Evolutionary conservation across 1,284 basidiomycete species (phyloP).

Genomic region (Cryptococcus sp.): DNA sequence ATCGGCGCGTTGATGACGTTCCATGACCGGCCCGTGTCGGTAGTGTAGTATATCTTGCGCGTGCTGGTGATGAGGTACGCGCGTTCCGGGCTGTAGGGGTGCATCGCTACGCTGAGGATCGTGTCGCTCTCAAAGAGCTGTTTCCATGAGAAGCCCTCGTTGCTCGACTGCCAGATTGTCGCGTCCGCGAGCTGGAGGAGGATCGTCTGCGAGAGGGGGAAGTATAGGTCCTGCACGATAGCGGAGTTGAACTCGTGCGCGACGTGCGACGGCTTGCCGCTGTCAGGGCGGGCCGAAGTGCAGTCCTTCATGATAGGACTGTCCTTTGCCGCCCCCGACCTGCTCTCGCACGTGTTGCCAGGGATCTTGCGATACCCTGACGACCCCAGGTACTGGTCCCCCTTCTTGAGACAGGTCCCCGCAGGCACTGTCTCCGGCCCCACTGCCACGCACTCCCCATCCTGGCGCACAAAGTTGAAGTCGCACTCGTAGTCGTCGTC

Average conservation of each 20-base stretch:
- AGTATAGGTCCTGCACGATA: constrained; percentile 75
- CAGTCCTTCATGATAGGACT: constrained; percentile 69
- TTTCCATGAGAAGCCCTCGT: constrained; percentile 90
- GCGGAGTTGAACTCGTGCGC: constrained; percentile 67
- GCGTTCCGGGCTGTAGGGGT: constrained; percentile 71
- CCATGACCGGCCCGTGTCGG: constrained; percentile 77
- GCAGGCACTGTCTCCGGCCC: constrained; percentile 82
- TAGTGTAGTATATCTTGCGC: constrained; percentile 71
- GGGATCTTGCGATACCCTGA: constrained; percentile 91
- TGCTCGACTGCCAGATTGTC: constrained; percentile 85
- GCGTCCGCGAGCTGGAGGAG: constrained; percentile 75
- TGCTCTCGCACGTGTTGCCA: constrained; percentile 76
- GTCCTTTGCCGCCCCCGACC: constrained; percentile 60
- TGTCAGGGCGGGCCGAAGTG: constrained; percentile 66
- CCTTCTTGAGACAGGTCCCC: constrained; percentile 64
- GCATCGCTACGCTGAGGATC: constrained; percentile 82
- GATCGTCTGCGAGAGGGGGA: constrained; percentile 62
- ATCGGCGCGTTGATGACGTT: constrained; percentile 59
- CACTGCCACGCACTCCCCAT: constrained; percentile 68
- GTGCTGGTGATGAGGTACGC: constrained; percentile 83
- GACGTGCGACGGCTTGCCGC: constrained; percentile 68
- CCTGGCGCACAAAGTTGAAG: constrained; percentile 56
- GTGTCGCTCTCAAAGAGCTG: constrained; percentile 60
- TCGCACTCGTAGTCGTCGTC: constrained; percentile 90
- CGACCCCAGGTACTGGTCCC: constrained; percentile 74